Conservation (phyloP, 306 rosid species). For the Lathyrus oleraceus region DNA sequence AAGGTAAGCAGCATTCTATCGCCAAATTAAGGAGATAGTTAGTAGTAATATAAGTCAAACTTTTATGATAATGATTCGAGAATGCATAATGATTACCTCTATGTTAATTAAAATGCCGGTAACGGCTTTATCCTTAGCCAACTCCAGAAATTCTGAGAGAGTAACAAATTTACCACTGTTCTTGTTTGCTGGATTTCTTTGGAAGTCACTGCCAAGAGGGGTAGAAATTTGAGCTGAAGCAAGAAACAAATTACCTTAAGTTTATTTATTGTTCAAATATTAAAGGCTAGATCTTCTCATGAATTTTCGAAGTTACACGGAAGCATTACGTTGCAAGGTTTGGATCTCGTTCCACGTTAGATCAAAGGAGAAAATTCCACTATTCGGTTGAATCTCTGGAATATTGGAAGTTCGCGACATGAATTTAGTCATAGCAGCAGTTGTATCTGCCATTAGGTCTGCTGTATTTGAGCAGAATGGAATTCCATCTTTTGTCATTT, state of each 20-base stretch:
- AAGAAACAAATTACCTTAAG: not conserved
- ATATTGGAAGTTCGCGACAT: conserved; percentile 45
- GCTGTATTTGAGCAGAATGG: conserved; percentile 61
- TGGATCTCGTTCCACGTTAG: conserved; percentile 85
- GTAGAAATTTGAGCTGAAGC: conserved; percentile 66
- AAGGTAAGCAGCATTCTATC: conserved; percentile 76
- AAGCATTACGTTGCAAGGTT: conserved; percentile 61
- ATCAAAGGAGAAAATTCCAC: conserved; percentile 77
- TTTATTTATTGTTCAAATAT: conserved; percentile 25
- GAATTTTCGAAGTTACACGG: not conserved
- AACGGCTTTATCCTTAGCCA: conserved; percentile 74
- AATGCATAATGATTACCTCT: conserved; percentile 36
- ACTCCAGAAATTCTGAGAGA: conserved; percentile 69
- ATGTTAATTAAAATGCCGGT: conserved; percentile 67
- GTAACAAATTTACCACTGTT: conserved; percentile 62
- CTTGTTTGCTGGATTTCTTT: conserved; percentile 74
- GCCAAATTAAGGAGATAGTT: conserved; percentile 4
- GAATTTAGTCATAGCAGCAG: conserved; percentile 58
- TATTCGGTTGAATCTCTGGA: conserved; percentile 62
- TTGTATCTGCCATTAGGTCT: conserved; percentile 55
- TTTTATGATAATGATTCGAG: not conserved
- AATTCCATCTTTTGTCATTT: conserved; percentile 80
- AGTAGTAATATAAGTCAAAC: not conserved
- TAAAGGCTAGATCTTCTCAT: conserved; percentile 1
- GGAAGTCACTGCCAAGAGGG: conserved; percentile 37